phyloP scores from a whole-genome alignment of 805 yeast genomes.

The Ogataea trehalophila region DNA sequence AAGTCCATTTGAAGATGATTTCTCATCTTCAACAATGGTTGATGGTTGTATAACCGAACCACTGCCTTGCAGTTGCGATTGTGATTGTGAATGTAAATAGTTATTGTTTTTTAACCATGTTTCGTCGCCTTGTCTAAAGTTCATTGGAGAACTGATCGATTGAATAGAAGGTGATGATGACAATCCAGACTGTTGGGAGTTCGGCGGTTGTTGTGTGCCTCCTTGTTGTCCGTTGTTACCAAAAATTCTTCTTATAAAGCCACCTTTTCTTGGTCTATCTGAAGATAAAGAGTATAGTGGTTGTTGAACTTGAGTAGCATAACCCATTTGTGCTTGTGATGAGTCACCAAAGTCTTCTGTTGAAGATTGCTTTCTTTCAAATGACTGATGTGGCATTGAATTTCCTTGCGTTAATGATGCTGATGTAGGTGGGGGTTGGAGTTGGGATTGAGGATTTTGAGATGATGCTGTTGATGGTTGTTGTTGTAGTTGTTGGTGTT shows the following conservation, averaged over 20 bases:
- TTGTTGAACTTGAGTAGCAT: not conserved
- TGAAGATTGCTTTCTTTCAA: no score
- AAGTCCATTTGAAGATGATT: slow-evolving; percentile 5
- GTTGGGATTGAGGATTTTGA: not conserved
- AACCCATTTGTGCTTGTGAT: not conserved
- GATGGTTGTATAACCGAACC: not conserved
- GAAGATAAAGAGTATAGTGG: not conserved
- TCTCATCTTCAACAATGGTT: slow-evolving; percentile 5
- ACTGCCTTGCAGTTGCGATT: slow-evolving; percentile 1
- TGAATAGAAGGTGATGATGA: slow-evolving; percentile 16
- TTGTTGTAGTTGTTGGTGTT: not conserved
- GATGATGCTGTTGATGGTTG: not conserved
- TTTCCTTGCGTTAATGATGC: not conserved
- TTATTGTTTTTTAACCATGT: slow-evolving; percentile 7
- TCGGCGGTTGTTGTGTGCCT: not conserved
- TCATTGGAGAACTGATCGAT: slow-evolving; percentile 29
- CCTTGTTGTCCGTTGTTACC: slow-evolving; percentile 14
- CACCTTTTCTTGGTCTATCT: slow-evolving; percentile 19
- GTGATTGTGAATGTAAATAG: slow-evolving; percentile 3
- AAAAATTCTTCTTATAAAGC: slow-evolving; percentile 29
- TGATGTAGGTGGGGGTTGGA: not conserved
- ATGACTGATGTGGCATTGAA: no score
- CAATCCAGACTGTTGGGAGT: slow-evolving; percentile 3
- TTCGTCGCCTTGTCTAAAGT: slow-evolving; percentile 27
- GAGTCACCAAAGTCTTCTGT: no score